phyloP scores from a whole-genome alignment of 225 moss, liverwort and hornwort genomes.

The Sphagnum tenellum region DNA sequence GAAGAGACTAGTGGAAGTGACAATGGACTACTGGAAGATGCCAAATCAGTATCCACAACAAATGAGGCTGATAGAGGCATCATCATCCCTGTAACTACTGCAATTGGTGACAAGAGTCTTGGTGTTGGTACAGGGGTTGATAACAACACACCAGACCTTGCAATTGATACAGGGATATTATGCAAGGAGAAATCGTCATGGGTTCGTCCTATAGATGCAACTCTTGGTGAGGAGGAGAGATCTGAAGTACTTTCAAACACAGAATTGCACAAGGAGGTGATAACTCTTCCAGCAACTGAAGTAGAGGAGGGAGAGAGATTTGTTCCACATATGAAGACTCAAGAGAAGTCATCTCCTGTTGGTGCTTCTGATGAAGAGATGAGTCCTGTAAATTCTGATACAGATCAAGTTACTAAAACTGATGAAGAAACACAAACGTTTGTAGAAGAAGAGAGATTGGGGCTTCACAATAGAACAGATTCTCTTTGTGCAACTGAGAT shows the following conservation, averaged over 20 bases:
- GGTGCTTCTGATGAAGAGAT: background rate
- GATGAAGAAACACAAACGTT: too few relatives aligned
- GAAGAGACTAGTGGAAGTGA: too few relatives aligned
- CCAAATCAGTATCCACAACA: too few relatives aligned
- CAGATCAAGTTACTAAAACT: too few relatives aligned
- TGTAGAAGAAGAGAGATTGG: too few relatives aligned
- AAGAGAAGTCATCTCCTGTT: conserved; percentile 5
- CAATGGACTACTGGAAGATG: too few relatives aligned
- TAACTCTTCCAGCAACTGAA: conserved; percentile 9
- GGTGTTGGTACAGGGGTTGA: conserved; percentile 2
- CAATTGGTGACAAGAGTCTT: too few relatives aligned
- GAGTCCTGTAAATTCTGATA: too few relatives aligned
- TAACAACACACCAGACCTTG: conserved; percentile 3
- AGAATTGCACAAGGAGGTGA: conserved; percentile 6
- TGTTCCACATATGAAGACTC: conserved; percentile 1
- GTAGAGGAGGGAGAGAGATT: conserved; percentile 4
- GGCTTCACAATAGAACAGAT: too few relatives aligned
- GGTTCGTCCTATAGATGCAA: background rate
- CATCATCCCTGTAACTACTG: too few relatives aligned
- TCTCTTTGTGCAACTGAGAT: background rate
- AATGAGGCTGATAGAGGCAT: too few relatives aligned
- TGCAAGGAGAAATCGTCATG: conserved; percentile 4
- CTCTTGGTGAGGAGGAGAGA: background rate
- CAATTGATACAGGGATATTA: conserved; percentile 9
- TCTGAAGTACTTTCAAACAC: too few relatives aligned